Percentiles rank a stretch among this genome's conserved stretches.
Evolutionary conservation across 2,329 filamentous ascomycete species (phyloP).

Genomic region (Exophiala sideris): DNA sequence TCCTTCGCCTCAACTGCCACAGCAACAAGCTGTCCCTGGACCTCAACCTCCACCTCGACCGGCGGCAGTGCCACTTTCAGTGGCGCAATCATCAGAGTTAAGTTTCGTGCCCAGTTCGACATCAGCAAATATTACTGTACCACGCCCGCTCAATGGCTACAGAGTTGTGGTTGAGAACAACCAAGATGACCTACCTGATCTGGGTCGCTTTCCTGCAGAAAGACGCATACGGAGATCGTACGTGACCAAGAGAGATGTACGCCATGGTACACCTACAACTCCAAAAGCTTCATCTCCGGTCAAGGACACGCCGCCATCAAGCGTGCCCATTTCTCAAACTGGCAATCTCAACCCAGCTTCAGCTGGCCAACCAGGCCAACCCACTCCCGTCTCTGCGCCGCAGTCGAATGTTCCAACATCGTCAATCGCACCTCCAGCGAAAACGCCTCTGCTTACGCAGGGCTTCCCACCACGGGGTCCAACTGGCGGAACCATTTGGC

Average conservation of each 20-base stretch:
- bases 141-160: conserved; percentile 20
- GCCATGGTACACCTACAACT: not conserved
- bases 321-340: not conserved
- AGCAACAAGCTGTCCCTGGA: conserved; percentile 10
- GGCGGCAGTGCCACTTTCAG: not conserved
- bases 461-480: conserved; percentile 3
- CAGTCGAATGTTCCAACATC: not conserved
- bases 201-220: conserved; percentile 32
- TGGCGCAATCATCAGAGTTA: not conserved
- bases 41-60: not conserved
- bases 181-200: conserved; percentile 25
- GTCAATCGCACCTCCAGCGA: not conserved
- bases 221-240: conserved; percentile 22
- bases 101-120: not conserved
- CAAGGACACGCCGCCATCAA: not conserved
- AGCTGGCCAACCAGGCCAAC: not conserved
- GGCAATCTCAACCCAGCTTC: not conserved
- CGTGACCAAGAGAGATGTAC: conserved; percentile 1
- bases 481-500: conserved; percentile 46
- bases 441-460: conserved; percentile 8
- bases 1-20: conserved; percentile 20
- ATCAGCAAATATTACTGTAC: not conserved
- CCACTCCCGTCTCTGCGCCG: not conserved
- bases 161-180: conserved; percentile 25
- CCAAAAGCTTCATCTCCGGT: not conserved